Base-by-base conservation (phyloP, 352 stramenopile species). In the Phytophthora rubi region DNA sequence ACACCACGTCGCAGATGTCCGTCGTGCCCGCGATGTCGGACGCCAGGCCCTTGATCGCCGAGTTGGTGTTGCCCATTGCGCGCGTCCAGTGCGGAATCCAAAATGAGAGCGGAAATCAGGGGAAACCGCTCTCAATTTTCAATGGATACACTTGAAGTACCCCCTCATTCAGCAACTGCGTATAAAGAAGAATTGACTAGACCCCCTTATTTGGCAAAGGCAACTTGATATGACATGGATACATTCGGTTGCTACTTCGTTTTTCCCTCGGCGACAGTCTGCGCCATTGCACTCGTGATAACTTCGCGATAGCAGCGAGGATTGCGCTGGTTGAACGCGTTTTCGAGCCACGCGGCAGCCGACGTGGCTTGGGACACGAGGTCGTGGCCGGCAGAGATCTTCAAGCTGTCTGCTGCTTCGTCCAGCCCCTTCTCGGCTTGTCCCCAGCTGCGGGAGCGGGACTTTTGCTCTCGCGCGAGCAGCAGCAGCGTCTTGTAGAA, bases 401-500 rank as follows among this genome's bases (percentile, higher is more conserved):
- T 79, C 23, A 84, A 55, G 3, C 72, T 76, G 51, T 82, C 71
- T 3, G 77, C 64, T 5, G 75, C 64, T 47, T 76, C 55, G 15
- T 68, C 53, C 30, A 89, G 39, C 0, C 73, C 74, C 2, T 77
- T 70, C 12, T 68, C 56, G 10, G 76, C 71, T 52, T 79, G 70
- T 3, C 51, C 32, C 82, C 78, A 88, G 10, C 47, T 75, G 47
- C 68, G 73, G 2, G 37, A 49, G 9, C 76, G 73, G n/a, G 67
- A 18, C 18, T 85, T 48, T 39, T 90, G 82, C 55, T 83, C 80
- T 13, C 82, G 68, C 6, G 53, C 47, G 12, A 90, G 70, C 32
- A 82, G 55, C 48, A 86, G 45, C 48, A 90, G 53, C 48, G 68
- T 78, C 65, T 85, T 83, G 73, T 89, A 89, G 70, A 85, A 82